phyloP scores from a whole-genome alignment of 2,329 filamentous ascomycete genomes.

The Trichophyton simii region DNA sequence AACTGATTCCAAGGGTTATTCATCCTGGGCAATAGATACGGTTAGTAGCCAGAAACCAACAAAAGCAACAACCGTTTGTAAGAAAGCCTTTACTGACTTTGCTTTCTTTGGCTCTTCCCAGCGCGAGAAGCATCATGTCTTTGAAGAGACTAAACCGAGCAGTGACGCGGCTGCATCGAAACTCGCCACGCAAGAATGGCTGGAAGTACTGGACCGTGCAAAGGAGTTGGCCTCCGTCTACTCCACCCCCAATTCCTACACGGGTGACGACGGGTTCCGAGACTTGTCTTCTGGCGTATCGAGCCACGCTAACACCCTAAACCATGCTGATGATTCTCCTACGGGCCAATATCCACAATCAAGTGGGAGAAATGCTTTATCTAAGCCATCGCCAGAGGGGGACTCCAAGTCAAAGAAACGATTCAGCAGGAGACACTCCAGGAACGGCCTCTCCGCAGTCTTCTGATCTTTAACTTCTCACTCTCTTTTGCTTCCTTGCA shows the following conservation, averaged over 20 bases:
- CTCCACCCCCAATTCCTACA: constrained; percentile 46
- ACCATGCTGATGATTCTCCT: constrained; percentile 29
- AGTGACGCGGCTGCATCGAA: constrained; percentile 51
- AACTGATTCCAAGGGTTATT: constrained; percentile 74
- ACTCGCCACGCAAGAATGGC: constrained; percentile 74
- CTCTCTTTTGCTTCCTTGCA: neutral
- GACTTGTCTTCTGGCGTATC: constrained; percentile 61
- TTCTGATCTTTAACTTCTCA: constrained; percentile 46
- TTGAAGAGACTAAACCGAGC: constrained; percentile 76
- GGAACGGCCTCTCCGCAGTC: constrained; percentile 81
- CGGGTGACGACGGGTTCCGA: constrained; percentile 52
- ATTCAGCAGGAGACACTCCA: constrained; percentile 88
- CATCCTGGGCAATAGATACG: constrained; percentile 82
- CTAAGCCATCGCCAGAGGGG: constrained; percentile 24
- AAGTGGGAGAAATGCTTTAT: constrained; percentile 34
- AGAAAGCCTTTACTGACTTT: constrained; percentile 14
- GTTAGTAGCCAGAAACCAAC: constrained; percentile 45
- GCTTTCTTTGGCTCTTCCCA: constrained; percentile 31
- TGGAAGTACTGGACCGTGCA: constrained; percentile 75
- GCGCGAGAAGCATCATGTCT: constrained; percentile 81
- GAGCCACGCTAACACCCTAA: constrained; percentile 43
- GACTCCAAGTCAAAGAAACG: constrained; percentile 47
- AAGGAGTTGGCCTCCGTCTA: constrained; percentile 72
- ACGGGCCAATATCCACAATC: constrained; percentile 20
- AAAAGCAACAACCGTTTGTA: constrained; percentile 6